Conservation (phyloP, 768 basidiomycete genomes). For the Gloeophyllum trabeum region DNA sequence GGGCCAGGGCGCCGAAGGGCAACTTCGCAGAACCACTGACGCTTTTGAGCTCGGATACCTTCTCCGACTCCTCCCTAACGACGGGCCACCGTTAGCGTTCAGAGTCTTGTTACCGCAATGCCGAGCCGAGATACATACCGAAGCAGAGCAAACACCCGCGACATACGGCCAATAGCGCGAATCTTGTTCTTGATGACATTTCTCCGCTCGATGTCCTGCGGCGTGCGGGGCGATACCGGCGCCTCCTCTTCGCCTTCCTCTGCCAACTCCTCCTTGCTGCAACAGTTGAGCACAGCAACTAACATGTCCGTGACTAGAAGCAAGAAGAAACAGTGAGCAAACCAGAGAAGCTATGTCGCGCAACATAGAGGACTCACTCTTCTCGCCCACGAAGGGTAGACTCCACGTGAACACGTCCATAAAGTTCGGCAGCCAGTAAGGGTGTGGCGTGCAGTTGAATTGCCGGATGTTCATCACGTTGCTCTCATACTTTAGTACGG, state of each 20-base stretch:
- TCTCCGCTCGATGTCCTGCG: conserved; percentile 53
- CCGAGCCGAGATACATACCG: conserved; percentile 44
- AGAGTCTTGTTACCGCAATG: background rate
- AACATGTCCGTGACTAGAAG: conserved; percentile 95
- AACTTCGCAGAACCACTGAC: conserved; percentile 69
- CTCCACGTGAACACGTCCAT: conserved; percentile 99
- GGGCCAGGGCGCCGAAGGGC: conserved; percentile 75
- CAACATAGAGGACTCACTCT: conserved; percentile 50
- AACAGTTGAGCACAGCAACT: conserved; percentile 92
- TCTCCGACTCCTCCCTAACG: conserved; percentile 90
- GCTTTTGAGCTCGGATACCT: conserved; percentile 92
- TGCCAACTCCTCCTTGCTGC: conserved; percentile 94
- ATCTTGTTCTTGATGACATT: conserved; percentile 98
- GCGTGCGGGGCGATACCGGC: conserved; percentile 28
- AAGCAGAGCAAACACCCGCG: conserved; percentile 89
- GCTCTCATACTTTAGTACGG: conserved; percentile 97
- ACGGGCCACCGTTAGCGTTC: background rate
- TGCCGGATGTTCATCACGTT: conserved; percentile 99
- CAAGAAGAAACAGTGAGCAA: background rate
- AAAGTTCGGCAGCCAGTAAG: conserved; percentile 98
- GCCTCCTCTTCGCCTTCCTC: conserved; percentile 44
- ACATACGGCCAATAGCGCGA: conserved; percentile 93
- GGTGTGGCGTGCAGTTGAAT: conserved; percentile 85
- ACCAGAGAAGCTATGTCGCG: conserved; percentile 1
- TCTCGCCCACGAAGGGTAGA: conserved; percentile 93